phyloP scores from a whole-genome alignment of 768 basidiomycete species.

The Fomitopsis pulvina region DNA sequence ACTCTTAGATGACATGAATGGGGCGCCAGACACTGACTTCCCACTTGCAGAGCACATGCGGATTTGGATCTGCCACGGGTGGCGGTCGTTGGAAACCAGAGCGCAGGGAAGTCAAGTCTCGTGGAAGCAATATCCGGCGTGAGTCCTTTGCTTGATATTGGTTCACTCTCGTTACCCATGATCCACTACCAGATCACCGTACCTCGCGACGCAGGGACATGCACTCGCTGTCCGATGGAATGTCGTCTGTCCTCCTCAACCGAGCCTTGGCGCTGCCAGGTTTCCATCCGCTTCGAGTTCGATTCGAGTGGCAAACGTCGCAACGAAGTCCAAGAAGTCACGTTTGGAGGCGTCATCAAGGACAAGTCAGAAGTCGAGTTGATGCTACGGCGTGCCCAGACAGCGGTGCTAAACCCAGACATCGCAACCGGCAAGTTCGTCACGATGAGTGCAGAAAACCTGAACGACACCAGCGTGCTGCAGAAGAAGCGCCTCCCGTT shows the following conservation, averaged over 20 bases:
- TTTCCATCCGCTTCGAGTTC: slow-evolving; percentile 39
- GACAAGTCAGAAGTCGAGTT: slow-evolving; percentile 42
- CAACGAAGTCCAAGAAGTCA: slow-evolving; percentile 19
- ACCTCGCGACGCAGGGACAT: slow-evolving; percentile 32
- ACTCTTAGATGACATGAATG: background rate
- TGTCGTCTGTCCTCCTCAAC: slow-evolving; percentile 22
- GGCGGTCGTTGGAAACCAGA: slow-evolving; percentile 46
- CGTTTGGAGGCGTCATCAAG: slow-evolving; percentile 38
- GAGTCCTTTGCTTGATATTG: slow-evolving; percentile 11
- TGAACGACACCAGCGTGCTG: background rate
- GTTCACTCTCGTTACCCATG: background rate
- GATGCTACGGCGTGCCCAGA: slow-evolving; percentile 53
- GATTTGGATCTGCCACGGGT: slow-evolving; percentile 44
- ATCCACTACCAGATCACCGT: slow-evolving; percentile 11
- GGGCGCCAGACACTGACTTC: no score
- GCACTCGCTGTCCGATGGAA: slow-evolving; percentile 36
- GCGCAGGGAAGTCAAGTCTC: slow-evolving; percentile 40
- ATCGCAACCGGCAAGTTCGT: slow-evolving; percentile 21
- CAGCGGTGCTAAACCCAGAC: slow-evolving; percentile 47
- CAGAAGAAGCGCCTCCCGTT: slow-evolving; percentile 9
- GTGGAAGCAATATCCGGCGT: slow-evolving; percentile 47
- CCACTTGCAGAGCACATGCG: slow-evolving; percentile 28
- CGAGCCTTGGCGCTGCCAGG: slow-evolving; percentile 22
- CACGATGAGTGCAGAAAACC: background rate
- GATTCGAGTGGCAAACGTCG: slow-evolving; percentile 24